Percentiles rank a stretch among this genome's conserved stretches.
Conservation (phyloP, 441 rosid genomes). For the Brassica hybrid region DNA sequence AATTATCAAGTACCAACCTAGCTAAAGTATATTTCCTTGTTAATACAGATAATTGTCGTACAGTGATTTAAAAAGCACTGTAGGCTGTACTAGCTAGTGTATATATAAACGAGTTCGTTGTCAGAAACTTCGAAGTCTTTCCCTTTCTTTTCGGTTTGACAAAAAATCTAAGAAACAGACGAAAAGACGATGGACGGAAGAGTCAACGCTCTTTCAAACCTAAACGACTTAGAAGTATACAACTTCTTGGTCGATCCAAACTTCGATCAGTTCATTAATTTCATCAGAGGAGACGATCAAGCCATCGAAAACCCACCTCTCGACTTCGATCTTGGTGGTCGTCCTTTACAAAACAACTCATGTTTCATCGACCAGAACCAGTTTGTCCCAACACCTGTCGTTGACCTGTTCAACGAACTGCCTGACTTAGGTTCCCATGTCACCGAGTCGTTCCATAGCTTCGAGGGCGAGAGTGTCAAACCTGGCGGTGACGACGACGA, state of each 20-base stretch:
- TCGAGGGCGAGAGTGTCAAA: slow-evolving; percentile 41
- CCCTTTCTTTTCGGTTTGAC: neutral
- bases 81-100: no score
- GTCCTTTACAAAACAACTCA: slow-evolving; percentile 44
- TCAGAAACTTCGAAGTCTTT: slow-evolving; percentile 19
- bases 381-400: slow-evolving; percentile 46
- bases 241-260: slow-evolving; percentile 60
- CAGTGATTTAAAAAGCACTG: no score
- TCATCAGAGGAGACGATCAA: slow-evolving; percentile 62
- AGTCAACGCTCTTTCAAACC: slow-evolving; percentile 42
- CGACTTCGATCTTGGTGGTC: slow-evolving; percentile 45
- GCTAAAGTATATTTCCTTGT: no score
- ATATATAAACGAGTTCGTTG: slow-evolving; percentile 1
- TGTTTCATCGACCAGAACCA: slow-evolving; percentile 42
- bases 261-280: slow-evolving; percentile 63
- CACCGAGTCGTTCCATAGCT: slow-evolving; percentile 46
- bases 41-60: no score
- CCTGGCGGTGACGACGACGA: slow-evolving; percentile 42
- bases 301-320: slow-evolving; percentile 37
- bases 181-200: slow-evolving; percentile 33
- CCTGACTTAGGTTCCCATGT: slow-evolving; percentile 41
- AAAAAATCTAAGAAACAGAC: slow-evolving; percentile 13
- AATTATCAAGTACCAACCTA: no score
- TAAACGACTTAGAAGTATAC: slow-evolving; percentile 48
- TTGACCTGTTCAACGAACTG: slow-evolving; percentile 41